Percentiles rank a stretch among this genome's conserved stretches.
phyloP scores from a whole-genome alignment of 768 basidiomycete genomes.

The Trametes meyenii region DNA sequence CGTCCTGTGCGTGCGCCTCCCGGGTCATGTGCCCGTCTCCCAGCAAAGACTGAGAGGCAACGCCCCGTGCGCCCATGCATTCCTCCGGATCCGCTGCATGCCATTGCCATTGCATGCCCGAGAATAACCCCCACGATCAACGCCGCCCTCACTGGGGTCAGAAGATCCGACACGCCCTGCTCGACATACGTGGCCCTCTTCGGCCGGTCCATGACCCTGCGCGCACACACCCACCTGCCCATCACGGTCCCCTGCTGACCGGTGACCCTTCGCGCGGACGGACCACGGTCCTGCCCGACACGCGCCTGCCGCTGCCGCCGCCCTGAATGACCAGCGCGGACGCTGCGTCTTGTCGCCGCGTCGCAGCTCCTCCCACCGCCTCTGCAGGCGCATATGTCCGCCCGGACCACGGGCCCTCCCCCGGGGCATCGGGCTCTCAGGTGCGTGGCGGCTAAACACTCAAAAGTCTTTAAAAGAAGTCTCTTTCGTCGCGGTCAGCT shows the following conservation, averaged over 20 bases:
- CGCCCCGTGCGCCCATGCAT: not conserved
- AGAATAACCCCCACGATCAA: constrained; percentile 5
- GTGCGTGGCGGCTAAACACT: constrained; percentile 7
- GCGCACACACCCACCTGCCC: constrained; percentile 1
- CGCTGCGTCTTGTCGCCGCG: not conserved
- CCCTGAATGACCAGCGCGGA: not conserved
- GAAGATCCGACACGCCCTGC: constrained; percentile 18
- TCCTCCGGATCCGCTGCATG: constrained; percentile 3
- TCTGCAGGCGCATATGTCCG: constrained; percentile 1
- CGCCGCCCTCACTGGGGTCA: not conserved
- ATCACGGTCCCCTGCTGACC: not conserved
- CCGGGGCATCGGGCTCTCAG: constrained; percentile 6
- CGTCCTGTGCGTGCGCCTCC: not conserved
- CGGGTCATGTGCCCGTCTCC: not conserved
- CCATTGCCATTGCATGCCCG: constrained; percentile 3
- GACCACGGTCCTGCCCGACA: not conserved
- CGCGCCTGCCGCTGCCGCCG: not conserved
- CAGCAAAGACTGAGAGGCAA: not conserved
- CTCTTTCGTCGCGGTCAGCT: constrained; percentile 13
- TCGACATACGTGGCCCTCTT: constrained; percentile 1
- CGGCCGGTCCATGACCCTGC: constrained; percentile 17
- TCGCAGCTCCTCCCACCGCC: not conserved
- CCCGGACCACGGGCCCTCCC: not conserved
- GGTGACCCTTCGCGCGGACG: not conserved
- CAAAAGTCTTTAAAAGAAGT: too few relatives aligned